phyloP scores from a whole-genome alignment of 2,329 filamentous ascomycete species.

The Fusarium sp. region DNA sequence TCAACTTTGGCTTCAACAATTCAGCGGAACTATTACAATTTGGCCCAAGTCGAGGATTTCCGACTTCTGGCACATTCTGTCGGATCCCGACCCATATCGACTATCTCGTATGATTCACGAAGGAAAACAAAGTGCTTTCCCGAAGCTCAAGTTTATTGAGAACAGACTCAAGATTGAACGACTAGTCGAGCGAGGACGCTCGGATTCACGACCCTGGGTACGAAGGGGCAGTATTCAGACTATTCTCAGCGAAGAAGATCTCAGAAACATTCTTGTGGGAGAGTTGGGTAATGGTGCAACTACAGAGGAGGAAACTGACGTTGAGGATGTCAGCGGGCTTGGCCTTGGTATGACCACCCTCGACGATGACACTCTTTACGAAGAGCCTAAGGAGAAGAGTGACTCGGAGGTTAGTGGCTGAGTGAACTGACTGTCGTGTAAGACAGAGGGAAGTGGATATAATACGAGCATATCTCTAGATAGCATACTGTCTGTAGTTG shows the following conservation, averaged over 20 bases:
- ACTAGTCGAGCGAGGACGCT: slow-evolving; percentile 69
- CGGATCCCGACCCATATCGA: slow-evolving; percentile 80
- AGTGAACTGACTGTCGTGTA: neutral
- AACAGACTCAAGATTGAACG: slow-evolving; percentile 90
- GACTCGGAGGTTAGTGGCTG: slow-evolving; percentile 26
- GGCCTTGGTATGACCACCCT: slow-evolving; percentile 47
- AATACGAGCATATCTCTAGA: neutral
- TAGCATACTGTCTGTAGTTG: neutral
- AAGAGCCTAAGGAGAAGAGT: slow-evolving; percentile 42
- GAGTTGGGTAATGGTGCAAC: slow-evolving; percentile 51
- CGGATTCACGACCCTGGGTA: slow-evolving; percentile 63
- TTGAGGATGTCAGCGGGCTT: slow-evolving; percentile 47
- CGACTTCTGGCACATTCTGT: slow-evolving; percentile 88
- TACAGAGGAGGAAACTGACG: slow-evolving; percentile 55
- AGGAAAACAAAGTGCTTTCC: slow-evolving; percentile 89
- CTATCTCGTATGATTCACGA: slow-evolving; percentile 90
- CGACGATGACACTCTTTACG: slow-evolving; percentile 43
- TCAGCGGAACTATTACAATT: slow-evolving; percentile 94
- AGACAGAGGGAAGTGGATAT: neutral
- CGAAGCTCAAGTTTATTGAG: slow-evolving; percentile 89
- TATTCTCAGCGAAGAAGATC: slow-evolving; percentile 71
- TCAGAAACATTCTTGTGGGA: slow-evolving; percentile 61
- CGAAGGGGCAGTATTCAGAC: slow-evolving; percentile 68
- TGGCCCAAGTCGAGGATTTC: slow-evolving; percentile 86
- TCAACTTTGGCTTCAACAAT: slow-evolving; percentile 94